Evolutionary conservation across 2,329 filamentous ascomycete genomes (phyloP).

Genomic region (Ilyonectria robusta): DNA sequence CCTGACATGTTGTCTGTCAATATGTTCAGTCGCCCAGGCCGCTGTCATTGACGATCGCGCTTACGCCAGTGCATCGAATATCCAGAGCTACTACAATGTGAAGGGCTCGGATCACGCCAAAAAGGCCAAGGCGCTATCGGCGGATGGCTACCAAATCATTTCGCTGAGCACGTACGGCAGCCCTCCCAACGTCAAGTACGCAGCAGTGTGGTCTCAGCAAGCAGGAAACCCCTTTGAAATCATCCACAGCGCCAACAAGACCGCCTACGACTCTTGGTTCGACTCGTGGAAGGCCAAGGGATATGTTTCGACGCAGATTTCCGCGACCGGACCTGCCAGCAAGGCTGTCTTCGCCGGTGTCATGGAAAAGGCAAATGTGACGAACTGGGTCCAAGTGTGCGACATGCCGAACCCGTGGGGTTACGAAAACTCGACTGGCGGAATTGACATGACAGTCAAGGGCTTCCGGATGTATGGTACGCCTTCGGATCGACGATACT

Average conservation of each 20-base stretch:
- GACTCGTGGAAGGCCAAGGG: constrained; percentile 6
- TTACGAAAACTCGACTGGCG: constrained; percentile 9
- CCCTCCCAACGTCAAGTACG: constrained; percentile 27
- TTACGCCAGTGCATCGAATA: neutral
- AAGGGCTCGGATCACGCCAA: constrained; percentile 6
- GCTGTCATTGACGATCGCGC: neutral
- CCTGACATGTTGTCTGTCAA: constrained; percentile 5
- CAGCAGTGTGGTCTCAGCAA: constrained; percentile 29
- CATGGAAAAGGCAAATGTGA: constrained; percentile 1
- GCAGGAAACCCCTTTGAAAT: constrained; percentile 7
- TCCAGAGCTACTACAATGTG: constrained; percentile 26
- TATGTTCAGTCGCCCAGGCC: neutral
- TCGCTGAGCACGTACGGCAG: constrained; percentile 36
- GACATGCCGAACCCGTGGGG: constrained; percentile 11
- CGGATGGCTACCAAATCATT: constrained; percentile 21
- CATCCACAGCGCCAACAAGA: constrained; percentile 15
- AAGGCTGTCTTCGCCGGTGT: constrained; percentile 21
- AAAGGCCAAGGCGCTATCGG: neutral
- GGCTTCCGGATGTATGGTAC: constrained; percentile 37
- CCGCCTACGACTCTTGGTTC: constrained; percentile 32
- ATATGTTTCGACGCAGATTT: constrained; percentile 26
- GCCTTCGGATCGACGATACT: constrained; percentile 29
- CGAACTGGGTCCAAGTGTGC: constrained; percentile 32
- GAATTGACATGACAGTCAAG: constrained; percentile 19
- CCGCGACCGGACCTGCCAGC: constrained; percentile 28